Evolutionary conservation across 2,329 filamentous ascomycete genomes (phyloP), one percentile per base, ranked within the genome.

Genomic region (Falciphora oryzae): DNA sequence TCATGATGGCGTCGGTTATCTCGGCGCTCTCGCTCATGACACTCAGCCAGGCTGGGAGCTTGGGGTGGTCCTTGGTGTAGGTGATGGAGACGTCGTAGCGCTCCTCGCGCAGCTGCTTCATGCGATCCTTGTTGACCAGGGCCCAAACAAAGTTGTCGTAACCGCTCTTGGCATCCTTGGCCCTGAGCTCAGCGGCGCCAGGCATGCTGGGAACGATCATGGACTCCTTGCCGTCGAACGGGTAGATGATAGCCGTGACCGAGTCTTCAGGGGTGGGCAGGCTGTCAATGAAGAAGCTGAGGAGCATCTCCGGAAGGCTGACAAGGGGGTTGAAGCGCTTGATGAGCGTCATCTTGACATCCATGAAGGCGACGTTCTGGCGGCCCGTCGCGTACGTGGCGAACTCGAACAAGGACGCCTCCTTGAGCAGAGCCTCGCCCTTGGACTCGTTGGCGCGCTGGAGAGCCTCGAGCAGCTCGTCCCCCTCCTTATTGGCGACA

Each of bases 11-110:
- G 59, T 97, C 91, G 16, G 93, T 97, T 71, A 99, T 89, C 79
- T 98, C 95, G 65, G 93, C 93, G 77, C 89, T 97, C 83, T 99
- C 95, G 73, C 88, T 96, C 95, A 99, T 98, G 73, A 97, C 87
- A 16, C 92, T 97, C 64, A 89, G 83, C 93, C 93, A 99, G 68
- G 84, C 79, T 44, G 95, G 94, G 44, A 99, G 86, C 82, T 96
- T 97, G 64, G 89, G 75, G 78, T 93, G 87, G 73, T 99, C 95
- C 83, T 96, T 97, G 74, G 94, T 97, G 69, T 88, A 88, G 57
- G 95, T 97, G 70, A 99, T 85, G 63, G 92, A 96, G 64, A 97
- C 81, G 75, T 99, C 95, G 79, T 97, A 99, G 71, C 95, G 91
- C 68, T 97, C 92, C 61, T 97, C 91, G 67, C 95, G 90, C 71